Conservation (phyloP, 495 filamentous ascomycete genomes). For the Trichoderma parareesei region DNA sequence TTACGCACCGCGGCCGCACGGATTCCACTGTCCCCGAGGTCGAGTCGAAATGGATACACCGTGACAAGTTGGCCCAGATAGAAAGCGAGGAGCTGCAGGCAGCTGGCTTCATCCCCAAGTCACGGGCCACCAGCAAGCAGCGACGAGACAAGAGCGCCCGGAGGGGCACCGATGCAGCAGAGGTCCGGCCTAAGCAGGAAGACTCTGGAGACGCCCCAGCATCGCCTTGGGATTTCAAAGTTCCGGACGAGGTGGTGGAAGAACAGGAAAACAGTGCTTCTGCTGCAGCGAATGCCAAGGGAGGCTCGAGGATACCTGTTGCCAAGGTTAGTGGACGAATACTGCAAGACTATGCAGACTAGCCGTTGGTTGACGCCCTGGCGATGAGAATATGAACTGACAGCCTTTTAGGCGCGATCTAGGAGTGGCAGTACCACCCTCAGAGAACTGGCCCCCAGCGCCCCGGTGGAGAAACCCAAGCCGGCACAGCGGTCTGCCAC, state of each 20-base stretch:
- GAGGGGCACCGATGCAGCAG: constrained; percentile 37
- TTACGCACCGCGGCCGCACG: neutral
- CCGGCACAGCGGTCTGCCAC: constrained; percentile 34
- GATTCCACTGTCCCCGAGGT: constrained; percentile 22
- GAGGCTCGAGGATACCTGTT: constrained; percentile 72
- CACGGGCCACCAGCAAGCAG: constrained; percentile 52
- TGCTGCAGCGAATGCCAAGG: constrained; percentile 29
- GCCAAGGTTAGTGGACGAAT: constrained; percentile 68
- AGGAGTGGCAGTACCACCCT: constrained; percentile 64
- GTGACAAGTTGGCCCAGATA: constrained; percentile 89
- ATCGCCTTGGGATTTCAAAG: constrained; percentile 60
- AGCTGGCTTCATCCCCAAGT: constrained; percentile 62
- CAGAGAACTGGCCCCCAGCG: constrained; percentile 33
- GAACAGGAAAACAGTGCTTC: constrained; percentile 48
- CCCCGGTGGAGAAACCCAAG: constrained; percentile 35
- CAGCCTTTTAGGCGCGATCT: constrained; percentile 51
- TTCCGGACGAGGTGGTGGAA: constrained; percentile 71
- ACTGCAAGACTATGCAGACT: constrained; percentile 52
- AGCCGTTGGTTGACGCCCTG: constrained; percentile 25
- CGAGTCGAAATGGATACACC: constrained; percentile 83
- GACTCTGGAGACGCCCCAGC: constrained; percentile 18
- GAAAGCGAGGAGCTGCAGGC: constrained; percentile 89
- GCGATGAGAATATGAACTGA: constrained; percentile 43
- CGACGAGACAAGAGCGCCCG: constrained; percentile 40
- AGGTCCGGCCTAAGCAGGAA: constrained; percentile 24